Evolutionary conservation across 371 early-diverging fungal species (phyloP), one percentile per base, ranked within the genome.

Genomic region (Rhizopus delemar): DNA sequence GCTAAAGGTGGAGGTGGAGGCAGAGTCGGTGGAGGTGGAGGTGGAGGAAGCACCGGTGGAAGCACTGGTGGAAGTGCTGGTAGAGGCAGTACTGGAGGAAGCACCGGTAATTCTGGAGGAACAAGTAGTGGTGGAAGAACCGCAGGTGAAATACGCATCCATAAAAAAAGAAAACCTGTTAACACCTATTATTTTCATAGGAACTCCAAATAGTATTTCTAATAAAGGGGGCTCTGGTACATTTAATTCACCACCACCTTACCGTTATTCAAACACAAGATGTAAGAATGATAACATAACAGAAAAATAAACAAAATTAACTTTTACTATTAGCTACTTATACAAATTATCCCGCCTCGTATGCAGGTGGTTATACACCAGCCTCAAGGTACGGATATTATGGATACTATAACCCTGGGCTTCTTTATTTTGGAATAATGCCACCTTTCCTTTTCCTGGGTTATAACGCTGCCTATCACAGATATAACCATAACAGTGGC

Each of bases 171-270:
- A 46, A 34, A 41, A 5, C 36, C 28, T 31, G 36, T 3, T 55
- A 33, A 28, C 33, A 16, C 15, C 51, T 34, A 33, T 38, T 45
- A 55, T 8, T 38, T 22, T 22, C 22, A 22, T 64, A 9, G 63
- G 65, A 12, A 51, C 69, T 31, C 60, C 66, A 5, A 41, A 51
- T 8, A 56, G 50, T 15, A 63, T 57, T 38, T 65, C 63, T 29
- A 64, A 68, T 2, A 68, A 68, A 53, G 80, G 80, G n/a, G 77
- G 77, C 4, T 69, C 57, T 51, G 80, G 80, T 29, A 49, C 46
- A 15, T 70, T 68, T 56, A 49, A 58, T 32, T 41, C 51, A 0
- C 56, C 66, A n/a, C 62, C 67, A 2, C 65, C 63, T 1, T 39
- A 48, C 8, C 32, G 43, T 2, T 74, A 71, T 57, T 13, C 64